Base-by-base conservation (phyloP, 129 eudicot genomes). In the Pulicaria dysenterica region DNA sequence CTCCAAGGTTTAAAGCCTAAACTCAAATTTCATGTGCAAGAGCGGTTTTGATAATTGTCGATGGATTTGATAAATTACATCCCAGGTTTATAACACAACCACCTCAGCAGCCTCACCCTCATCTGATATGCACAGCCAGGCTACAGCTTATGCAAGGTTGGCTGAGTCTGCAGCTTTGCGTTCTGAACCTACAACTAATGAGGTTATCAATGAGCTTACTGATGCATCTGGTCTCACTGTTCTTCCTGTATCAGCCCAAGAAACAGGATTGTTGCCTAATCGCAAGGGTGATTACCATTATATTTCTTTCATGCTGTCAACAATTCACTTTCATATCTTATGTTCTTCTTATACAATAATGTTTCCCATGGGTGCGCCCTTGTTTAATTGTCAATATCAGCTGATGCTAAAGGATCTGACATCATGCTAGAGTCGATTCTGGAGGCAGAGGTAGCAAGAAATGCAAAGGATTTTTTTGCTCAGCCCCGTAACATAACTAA, bases 171-270 rank as follows among this genome's bases (percentile, higher is more conserved):
- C 88, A 44, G 64, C 95, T 74, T 59, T 74, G 43, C 59, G 49
- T 16, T 55, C 73, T 75, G 79, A 57, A 63, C 54, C 83, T 48
- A 60, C 50, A 36, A 83, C 14, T 55, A 81, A 58, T 73, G 86
- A 77, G 60, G 76, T 70, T 71, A 73, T 77, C 31, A 58, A 56
- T 49, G 78, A 80, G 72, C 80, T 77, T 68, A 86, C 83, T 51
- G 96, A 86, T 82, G 88, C 83, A 43, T 87, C 96, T 72, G 97
- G 97, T 49, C 83, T 87, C 53, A 67, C 81, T 49, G 88, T 90
- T 68, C 93, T 90, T 79, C 97, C 98, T 58, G 87, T 94, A 61
- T 94, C 98, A 19, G 98, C 98, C 53, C 85, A 90, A 81, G 90
- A 87, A 45, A 85, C 97, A 8, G 95, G 94, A 71, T 75, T 94